phyloP scores from a whole-genome alignment of 2,329 filamentous ascomycete genomes.

The Aspergillus sp. region DNA sequence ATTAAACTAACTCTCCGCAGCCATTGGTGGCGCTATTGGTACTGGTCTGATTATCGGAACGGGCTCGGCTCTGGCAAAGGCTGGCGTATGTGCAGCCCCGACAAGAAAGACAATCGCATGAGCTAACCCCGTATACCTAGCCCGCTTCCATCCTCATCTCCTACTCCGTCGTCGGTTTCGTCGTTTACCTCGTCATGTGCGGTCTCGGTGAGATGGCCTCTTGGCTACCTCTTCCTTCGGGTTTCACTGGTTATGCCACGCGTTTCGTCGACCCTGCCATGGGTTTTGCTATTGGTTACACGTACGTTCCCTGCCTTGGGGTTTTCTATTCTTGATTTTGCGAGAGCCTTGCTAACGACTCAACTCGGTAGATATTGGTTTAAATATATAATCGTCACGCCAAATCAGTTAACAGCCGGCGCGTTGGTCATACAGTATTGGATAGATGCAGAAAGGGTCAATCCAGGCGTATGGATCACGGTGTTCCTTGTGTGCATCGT shows the following conservation, averaged over 20 bases:
- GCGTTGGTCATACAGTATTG: conserved; percentile 78
- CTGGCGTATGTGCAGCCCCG: conserved; percentile 33
- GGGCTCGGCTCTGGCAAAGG: conserved; percentile 38
- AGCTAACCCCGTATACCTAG: conserved; percentile 17
- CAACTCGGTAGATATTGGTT: conserved; percentile 52
- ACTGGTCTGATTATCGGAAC: conserved; percentile 45
- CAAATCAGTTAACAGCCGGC: conserved; percentile 81
- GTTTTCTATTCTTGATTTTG: conserved; percentile 2
- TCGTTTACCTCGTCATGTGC: conserved; percentile 81
- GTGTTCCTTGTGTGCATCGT: conserved; percentile 65
- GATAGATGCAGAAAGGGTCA: conserved; percentile 64
- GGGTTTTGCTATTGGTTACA: conserved; percentile 75
- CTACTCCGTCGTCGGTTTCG: conserved; percentile 44
- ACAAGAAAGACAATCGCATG: background rate
- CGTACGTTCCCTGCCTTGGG: conserved; percentile 42
- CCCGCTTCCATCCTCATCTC: conserved; percentile 46
- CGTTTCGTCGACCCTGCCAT: conserved; percentile 79
- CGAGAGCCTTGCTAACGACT: background rate
- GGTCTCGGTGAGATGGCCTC: conserved; percentile 81
- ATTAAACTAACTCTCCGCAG: conserved; percentile 20
- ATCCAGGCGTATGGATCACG: conserved; percentile 77
- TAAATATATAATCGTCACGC: conserved; percentile 81
- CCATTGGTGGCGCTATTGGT: conserved; percentile 45
- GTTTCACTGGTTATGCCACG: conserved; percentile 78
- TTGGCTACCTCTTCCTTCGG: conserved; percentile 74